Conservation (phyloP, 2,329 filamentous ascomycete species). For the Aureobasidium musti region DNA sequence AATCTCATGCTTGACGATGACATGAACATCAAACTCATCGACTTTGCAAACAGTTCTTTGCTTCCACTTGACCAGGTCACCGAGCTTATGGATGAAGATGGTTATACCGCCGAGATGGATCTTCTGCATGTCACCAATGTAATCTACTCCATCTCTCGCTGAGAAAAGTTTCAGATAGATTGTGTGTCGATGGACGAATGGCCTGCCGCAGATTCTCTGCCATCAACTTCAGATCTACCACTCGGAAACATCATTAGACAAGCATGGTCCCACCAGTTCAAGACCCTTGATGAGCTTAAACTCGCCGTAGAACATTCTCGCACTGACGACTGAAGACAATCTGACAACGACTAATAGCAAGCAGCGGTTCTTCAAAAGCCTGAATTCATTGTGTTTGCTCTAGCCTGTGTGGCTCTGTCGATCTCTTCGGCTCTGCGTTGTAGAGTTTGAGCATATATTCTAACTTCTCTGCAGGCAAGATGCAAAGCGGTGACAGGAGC, state of each 20-base stretch:
- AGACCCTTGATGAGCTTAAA: background rate
- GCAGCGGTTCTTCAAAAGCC: background rate
- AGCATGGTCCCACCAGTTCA: conserved; percentile 6
- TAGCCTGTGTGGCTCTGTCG: background rate
- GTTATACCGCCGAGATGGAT: background rate
- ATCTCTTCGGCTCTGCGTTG: no score
- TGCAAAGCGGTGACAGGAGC: no score
- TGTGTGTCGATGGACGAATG: background rate
- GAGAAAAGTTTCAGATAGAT: background rate
- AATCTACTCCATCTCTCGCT: background rate
- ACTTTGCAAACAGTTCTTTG: background rate
- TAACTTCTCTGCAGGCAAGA: no score
- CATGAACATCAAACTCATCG: background rate
- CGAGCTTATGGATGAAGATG: background rate
- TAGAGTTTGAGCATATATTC: no score
- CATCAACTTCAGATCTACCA: background rate
- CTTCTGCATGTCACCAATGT: background rate
- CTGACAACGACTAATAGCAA: no score
- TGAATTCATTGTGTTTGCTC: background rate
- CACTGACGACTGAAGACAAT: background rate
- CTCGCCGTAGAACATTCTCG: background rate
- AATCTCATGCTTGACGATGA: conserved; percentile 9
- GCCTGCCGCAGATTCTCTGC: background rate
- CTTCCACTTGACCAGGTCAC: background rate
- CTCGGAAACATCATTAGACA: background rate